These are phyloP conservation scores for Backusella macrospora DNA, from an alignment of 192 early-diverging fungal species.

Conservation along the genomic window DNA sequence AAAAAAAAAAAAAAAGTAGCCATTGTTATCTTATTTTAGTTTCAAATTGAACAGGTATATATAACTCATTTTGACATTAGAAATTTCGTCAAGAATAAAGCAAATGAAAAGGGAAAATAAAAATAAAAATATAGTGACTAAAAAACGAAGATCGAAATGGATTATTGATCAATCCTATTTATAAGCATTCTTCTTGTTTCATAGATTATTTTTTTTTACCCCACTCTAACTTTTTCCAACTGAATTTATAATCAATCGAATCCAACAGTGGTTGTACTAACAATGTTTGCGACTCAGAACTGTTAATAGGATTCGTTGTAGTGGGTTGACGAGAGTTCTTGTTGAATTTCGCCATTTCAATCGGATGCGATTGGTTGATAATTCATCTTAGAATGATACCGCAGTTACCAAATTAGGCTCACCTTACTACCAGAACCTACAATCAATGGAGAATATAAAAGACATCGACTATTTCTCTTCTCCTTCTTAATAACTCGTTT, in stretches of 20 bases:
- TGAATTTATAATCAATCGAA: constrained; percentile 15
- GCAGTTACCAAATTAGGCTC: constrained; percentile 19
- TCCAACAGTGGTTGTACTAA: constrained; percentile 10
- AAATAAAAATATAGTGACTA: neutral
- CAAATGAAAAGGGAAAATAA: neutral
- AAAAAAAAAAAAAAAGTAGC: constrained; percentile 9
- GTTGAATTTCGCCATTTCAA: constrained; percentile 34
- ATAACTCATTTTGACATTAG: neutral
- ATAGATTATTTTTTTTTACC: neutral
- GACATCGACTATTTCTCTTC: neutral
- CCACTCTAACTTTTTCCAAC: neutral
- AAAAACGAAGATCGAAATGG: neutral
- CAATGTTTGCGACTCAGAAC: constrained; percentile 22
- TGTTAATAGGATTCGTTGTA: constrained; percentile 6
- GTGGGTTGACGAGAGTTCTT: constrained; percentile 23
- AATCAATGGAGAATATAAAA: constrained; percentile 12
- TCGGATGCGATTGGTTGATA: constrained; percentile 32
- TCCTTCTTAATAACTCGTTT: neutral
- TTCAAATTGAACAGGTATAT: neutral
- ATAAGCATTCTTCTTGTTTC: neutral
- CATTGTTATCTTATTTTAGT: constrained; percentile 2
- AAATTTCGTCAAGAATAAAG: neutral
- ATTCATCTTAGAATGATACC: constrained; percentile 30
- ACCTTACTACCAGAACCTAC: neutral
- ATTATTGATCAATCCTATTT: neutral